These are phyloP conservation scores for Drechslerella dactyloides DNA, from an alignment of 2,329 filamentous ascomycete species.

Conservation along the genomic window DNA sequence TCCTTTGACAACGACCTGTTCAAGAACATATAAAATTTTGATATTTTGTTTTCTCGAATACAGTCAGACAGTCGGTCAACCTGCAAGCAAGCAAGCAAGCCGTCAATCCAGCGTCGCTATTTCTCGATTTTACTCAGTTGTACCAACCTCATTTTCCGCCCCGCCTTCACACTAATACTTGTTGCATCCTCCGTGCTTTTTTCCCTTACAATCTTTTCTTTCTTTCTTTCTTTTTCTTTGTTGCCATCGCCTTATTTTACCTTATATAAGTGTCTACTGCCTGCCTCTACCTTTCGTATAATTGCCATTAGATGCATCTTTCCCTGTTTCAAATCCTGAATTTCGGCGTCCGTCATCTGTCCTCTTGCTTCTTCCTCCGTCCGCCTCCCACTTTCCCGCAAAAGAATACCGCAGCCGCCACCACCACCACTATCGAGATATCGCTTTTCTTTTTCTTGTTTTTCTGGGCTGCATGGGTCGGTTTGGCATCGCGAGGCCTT, in stretches of 20 bases:
- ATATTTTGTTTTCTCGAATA: no score
- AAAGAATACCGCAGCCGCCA: not conserved
- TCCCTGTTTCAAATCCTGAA: slow-evolving; percentile 1
- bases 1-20: slow-evolving; percentile 45
- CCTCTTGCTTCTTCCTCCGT: not conserved
- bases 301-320: slow-evolving; percentile 7
- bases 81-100: not conserved
- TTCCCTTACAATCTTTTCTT: not conserved
- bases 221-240: not conserved
- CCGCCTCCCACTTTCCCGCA: not conserved
- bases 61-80: not conserved
- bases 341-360: not conserved
- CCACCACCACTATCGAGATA: not conserved
- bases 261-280: not conserved
- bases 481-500: not conserved
- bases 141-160: not conserved
- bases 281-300: not conserved
- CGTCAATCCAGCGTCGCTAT: slow-evolving; percentile 3
- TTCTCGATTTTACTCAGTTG: slow-evolving; percentile 1
- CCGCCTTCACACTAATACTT: not conserved
- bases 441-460: not conserved
- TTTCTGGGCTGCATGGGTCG: not conserved
- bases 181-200: not conserved
- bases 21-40: slow-evolving; percentile 36
- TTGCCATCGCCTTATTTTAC: not conserved